Conservation (phyloP, 768 basidiomycete species). For the Tremella yokohamensis region DNA sequence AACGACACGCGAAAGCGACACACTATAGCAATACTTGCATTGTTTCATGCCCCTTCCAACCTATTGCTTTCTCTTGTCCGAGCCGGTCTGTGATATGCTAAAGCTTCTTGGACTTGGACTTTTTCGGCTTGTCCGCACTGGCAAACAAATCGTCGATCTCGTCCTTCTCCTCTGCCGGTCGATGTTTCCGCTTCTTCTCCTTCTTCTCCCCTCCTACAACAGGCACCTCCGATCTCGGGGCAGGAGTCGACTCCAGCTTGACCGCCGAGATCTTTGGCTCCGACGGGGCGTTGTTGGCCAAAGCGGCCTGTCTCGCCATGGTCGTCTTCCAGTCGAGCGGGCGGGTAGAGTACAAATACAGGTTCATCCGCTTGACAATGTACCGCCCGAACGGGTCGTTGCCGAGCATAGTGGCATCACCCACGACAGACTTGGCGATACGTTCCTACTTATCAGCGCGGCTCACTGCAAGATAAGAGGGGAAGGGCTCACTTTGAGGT, state of each 20-base stretch:
- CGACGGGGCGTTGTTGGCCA: background rate
- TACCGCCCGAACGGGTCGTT: slow-evolving; percentile 82
- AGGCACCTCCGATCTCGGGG: background rate
- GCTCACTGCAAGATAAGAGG: slow-evolving; percentile 1
- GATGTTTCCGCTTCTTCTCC: slow-evolving; percentile 23
- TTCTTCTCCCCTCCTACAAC: slow-evolving; percentile 1
- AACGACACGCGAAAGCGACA: background rate
- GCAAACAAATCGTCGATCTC: slow-evolving; percentile 48
- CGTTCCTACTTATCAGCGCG: slow-evolving; percentile 64
- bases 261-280: background rate
- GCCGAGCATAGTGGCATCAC: slow-evolving; percentile 67
- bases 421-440: slow-evolving; percentile 74
- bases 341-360: slow-evolving; percentile 71
- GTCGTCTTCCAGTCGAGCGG: slow-evolving; percentile 79
- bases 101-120: slow-evolving; percentile 11
- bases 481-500: slow-evolving; percentile 67
- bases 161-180: slow-evolving; percentile 20
- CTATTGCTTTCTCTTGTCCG: background rate
- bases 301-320: slow-evolving; percentile 51
- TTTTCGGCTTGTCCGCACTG: slow-evolving; percentile 33
- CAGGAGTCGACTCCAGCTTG: background rate
- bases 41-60: background rate
- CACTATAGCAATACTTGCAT: background rate
- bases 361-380: slow-evolving; percentile 72
- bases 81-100: no score